Evolutionary conservation across 805 yeast genomes (phyloP).

Genomic region (Metschnikowia noctiluminum): DNA sequence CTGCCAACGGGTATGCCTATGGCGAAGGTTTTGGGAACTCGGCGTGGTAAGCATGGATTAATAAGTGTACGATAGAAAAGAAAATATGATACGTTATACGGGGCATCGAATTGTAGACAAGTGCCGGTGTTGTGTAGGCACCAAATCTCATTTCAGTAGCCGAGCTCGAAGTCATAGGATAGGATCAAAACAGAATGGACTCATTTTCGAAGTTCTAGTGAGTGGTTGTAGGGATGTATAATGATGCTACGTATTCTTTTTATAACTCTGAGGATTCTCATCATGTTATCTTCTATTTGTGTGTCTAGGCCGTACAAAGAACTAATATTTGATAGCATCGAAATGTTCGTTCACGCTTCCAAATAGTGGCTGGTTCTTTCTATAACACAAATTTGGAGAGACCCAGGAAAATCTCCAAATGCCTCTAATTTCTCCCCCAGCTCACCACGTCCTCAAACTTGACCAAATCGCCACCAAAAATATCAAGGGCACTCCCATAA

Average conservation of each 20-base stretch:
- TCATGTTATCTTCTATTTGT: no score
- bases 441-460: conserved; percentile 67
- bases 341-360: background rate
- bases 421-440: conserved; percentile 50
- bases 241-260: no score
- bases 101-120: no score
- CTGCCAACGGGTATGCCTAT: conserved; percentile 20
- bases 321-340: no score
- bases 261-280: no score
- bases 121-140: no score
- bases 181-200: no score
- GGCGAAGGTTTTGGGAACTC: conserved; percentile 37
- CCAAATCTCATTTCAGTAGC: no score
- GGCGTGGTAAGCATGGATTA: conserved; percentile 22
- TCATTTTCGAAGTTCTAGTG: no score
- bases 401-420: conserved; percentile 20
- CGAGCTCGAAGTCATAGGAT: no score
- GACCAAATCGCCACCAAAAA: conserved; percentile 87
- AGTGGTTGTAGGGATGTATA: no score
- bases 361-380: background rate
- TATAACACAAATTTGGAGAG: background rate
- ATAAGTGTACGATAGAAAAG: conserved; percentile 7
- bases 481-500: conserved; percentile 88
- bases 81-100: background rate
- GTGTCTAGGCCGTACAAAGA: no score